Conservation (phyloP, 768 basidiomycete species). For the Naganishia randhawae region DNA sequence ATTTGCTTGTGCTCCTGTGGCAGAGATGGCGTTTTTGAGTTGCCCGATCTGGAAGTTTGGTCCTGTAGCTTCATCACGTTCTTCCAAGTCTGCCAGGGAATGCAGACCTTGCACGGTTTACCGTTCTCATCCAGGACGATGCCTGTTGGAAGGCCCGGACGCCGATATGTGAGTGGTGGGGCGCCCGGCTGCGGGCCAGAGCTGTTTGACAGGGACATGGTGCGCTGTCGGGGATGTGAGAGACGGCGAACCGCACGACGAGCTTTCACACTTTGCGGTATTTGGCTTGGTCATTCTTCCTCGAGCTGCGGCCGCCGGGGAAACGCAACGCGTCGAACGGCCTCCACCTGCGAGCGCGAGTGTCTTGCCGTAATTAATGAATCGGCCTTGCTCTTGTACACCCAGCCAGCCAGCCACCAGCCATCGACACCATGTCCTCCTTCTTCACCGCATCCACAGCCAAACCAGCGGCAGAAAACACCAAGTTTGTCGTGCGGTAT, state of each 20-base stretch:
- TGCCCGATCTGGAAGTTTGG: no score
- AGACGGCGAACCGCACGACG: no score
- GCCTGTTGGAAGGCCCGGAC: slow-evolving; percentile 60
- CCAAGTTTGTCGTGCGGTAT: slow-evolving; percentile 13
- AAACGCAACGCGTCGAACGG: not conserved
- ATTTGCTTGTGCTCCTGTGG: not conserved
- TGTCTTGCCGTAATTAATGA: not conserved
- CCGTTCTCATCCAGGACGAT: slow-evolving; percentile 87
- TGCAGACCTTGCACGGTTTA: slow-evolving; percentile 89
- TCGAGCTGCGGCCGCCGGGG: not conserved
- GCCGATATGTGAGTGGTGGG: not conserved
- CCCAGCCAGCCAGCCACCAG: not conserved
- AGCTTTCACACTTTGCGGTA: no score
- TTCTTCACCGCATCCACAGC: not conserved
- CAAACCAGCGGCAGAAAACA: not conserved
- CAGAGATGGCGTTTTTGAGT: not conserved
- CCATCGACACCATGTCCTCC: not conserved
- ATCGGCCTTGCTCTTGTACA: not conserved
- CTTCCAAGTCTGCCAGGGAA: slow-evolving; percentile 41
- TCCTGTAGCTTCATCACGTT: slow-evolving; percentile 32
- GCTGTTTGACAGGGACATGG: no score
- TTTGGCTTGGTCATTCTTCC: not conserved
- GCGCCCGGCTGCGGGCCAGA: not conserved
- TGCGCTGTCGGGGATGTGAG: no score
- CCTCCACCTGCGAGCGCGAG: not conserved